phyloP scores from a whole-genome alignment of 345 rosid genomes.

The Durio zibethinus region DNA sequence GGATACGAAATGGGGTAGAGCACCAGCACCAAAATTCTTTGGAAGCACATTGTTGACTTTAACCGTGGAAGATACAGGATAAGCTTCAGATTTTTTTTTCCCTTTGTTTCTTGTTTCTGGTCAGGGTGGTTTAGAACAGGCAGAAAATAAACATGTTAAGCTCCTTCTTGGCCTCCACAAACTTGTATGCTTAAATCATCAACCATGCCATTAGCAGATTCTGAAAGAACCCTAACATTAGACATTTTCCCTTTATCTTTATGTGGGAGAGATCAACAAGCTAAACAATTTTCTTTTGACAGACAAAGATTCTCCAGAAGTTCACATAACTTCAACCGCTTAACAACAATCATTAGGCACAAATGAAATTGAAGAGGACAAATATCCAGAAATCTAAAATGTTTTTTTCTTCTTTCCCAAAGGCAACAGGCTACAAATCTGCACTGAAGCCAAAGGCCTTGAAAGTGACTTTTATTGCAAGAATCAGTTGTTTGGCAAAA shows the following conservation, averaged over 20 bases:
- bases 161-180: no score
- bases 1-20: no score
- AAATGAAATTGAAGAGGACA: not conserved
- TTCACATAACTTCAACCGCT: not conserved
- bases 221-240: not conserved
- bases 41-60: no score
- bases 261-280: not conserved
- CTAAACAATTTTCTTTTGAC: not conserved
- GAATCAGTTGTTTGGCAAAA: not conserved
- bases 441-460: not conserved
- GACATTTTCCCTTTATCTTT: not conserved
- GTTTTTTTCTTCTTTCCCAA: not conserved
- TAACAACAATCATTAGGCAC: not conserved
- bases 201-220: not conserved
- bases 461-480: not conserved
- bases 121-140: no score
- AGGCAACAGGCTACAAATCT: not conserved
- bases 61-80: no score
- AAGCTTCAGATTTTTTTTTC: no score
- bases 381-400: not conserved
- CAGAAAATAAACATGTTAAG: no score
- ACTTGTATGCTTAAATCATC: not conserved
- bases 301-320: not conserved
- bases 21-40: no score
- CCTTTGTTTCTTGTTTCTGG: no score